These are phyloP conservation scores for Heterobasidion irregulare DNA, from an alignment of 1,284 basidiomycete species.

Conservation along the genomic window DNA sequence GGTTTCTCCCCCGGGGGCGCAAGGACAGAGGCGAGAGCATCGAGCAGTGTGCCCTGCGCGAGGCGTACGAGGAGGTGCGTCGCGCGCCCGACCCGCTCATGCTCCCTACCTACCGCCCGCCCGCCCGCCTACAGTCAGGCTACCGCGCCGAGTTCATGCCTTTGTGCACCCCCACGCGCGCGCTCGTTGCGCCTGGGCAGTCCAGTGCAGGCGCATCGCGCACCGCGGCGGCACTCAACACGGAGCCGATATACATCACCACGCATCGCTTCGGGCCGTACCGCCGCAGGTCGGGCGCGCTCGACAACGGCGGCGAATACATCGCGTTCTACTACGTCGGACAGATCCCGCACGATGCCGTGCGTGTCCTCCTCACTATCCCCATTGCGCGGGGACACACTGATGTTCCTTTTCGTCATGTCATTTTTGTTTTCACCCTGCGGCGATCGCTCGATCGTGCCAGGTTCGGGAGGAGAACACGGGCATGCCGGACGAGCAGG, in stretches of 20 bases:
- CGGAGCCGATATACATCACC: slow-evolving; percentile 40
- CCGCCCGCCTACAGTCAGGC: slow-evolving; percentile 34
- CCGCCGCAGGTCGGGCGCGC: slow-evolving; percentile 6
- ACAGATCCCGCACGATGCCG: slow-evolving; percentile 41
- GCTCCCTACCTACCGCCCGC: neutral
- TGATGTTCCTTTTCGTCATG: neutral
- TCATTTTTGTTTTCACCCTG: neutral
- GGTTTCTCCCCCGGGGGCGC: slow-evolving; percentile 54
- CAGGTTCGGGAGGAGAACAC: slow-evolving; percentile 40
- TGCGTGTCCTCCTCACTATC: slow-evolving; percentile 20
- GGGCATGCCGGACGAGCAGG: slow-evolving; percentile 46
- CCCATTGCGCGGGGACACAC: neutral
- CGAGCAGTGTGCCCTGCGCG: slow-evolving; percentile 47
- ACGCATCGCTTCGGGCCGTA: slow-evolving; percentile 21
- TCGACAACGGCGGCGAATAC: slow-evolving; percentile 34
- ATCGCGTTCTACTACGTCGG: slow-evolving; percentile 44
- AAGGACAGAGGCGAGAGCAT: slow-evolving; percentile 57
- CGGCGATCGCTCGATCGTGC: too few relatives aligned
- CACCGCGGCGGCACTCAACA: slow-evolving; percentile 17
- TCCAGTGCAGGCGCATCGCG: neutral
- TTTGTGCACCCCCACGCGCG: slow-evolving; percentile 27
- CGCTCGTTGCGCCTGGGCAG: slow-evolving; percentile 27
- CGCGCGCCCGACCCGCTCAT: neutral
- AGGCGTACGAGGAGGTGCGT: slow-evolving; percentile 58
- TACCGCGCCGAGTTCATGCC: slow-evolving; percentile 42